phyloP scores from a whole-genome alignment of 345 rosid species.

The Streptanthus diversifolius region DNA sequence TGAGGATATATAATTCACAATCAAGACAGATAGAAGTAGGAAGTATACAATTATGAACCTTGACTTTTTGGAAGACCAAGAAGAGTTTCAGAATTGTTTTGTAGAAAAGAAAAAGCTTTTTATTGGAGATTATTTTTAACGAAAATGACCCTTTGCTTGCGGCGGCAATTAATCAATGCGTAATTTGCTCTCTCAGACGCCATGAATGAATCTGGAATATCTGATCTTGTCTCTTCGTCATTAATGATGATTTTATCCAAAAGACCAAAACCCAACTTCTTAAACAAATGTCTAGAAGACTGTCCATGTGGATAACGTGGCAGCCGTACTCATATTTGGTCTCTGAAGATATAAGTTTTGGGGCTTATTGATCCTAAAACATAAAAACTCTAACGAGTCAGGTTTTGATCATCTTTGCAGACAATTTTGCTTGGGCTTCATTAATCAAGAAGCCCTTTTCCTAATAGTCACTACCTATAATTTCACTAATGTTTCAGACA shows the following conservation, averaged over 20 bases:
- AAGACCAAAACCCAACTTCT: background rate
- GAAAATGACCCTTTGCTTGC: slow-evolving; percentile 32
- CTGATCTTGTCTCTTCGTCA: background rate
- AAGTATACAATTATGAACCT: slow-evolving; percentile 9
- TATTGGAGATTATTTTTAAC: background rate
- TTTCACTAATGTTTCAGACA: background rate
- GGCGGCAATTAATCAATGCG: slow-evolving; percentile 7
- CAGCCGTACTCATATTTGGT: background rate
- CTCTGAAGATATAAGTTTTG: background rate
- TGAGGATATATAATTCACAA: background rate
- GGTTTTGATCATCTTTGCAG: background rate
- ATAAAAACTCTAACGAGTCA: background rate
- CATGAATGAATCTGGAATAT: slow-evolving; percentile 10
- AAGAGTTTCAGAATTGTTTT: background rate
- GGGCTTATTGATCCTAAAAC: slow-evolving; percentile 12
- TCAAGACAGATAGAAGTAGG: background rate
- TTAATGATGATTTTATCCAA: background rate
- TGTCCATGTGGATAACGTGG: slow-evolving; percentile 8
- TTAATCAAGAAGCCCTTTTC: background rate
- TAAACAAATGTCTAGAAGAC: background rate
- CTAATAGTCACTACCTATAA: slow-evolving; percentile 22
- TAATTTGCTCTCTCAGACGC: slow-evolving; percentile 7
- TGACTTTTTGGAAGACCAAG: slow-evolving; percentile 1
- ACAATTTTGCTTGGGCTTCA: slow-evolving; percentile 4
- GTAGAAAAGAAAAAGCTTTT: background rate